Evolutionary conservation across 2,329 filamentous ascomycete species (phyloP).

Genomic region (Venturiaceae sp.): DNA sequence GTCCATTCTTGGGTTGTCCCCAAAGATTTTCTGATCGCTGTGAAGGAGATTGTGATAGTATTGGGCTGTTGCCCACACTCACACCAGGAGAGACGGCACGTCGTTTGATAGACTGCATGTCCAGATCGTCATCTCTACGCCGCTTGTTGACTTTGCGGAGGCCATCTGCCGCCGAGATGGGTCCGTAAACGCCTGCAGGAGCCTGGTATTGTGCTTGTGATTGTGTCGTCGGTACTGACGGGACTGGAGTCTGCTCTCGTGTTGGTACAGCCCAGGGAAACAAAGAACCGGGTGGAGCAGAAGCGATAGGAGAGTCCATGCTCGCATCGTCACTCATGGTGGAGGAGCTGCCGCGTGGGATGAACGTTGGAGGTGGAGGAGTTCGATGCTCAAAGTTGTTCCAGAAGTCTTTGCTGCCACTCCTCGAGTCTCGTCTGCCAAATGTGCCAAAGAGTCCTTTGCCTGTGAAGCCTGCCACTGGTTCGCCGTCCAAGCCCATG

Average conservation of each 20-base stretch:
- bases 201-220: conserved; percentile 13
- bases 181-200: conserved; percentile 8
- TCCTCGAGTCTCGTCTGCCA: conserved; percentile 62
- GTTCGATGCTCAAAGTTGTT: conserved; percentile 58
- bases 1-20: conserved; percentile 55
- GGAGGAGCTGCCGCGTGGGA: conserved; percentile 41
- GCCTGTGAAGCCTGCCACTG: conserved; percentile 10
- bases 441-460: conserved; percentile 54
- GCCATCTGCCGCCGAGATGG: conserved; percentile 28
- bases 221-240: background rate
- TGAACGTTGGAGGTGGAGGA: conserved; percentile 49
- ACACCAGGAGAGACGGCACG: conserved; percentile 86
- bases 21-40: conserved; percentile 62
- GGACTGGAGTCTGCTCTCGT: background rate
- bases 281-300: conserved; percentile 14
- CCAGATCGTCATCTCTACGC: conserved; percentile 84
- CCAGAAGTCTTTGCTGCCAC: conserved; percentile 66
- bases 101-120: conserved; percentile 79
- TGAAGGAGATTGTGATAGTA: conserved; percentile 70
- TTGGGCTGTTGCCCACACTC: conserved; percentile 81
- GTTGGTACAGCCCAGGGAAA: conserved; percentile 4
- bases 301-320: conserved; percentile 56
- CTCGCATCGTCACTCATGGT: conserved; percentile 55
- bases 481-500: conserved; percentile 39
- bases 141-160: conserved; percentile 50